phyloP scores from a whole-genome alignment of 352 stramenopile species.

The Pythium periplocum region DNA sequence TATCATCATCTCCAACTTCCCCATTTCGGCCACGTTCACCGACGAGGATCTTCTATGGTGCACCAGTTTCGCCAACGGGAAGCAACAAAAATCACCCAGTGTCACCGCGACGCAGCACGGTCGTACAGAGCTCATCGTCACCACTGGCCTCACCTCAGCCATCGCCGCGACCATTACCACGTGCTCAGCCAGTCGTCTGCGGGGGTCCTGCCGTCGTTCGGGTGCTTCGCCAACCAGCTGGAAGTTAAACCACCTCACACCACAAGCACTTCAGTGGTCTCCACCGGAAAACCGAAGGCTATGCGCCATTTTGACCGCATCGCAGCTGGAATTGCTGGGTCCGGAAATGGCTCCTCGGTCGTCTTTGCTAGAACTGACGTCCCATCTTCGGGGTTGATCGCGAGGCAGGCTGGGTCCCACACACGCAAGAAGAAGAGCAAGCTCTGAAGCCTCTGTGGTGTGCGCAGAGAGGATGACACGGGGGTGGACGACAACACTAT shows the following conservation, averaged over 20 bases:
- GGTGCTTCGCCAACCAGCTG: constrained; percentile 28
- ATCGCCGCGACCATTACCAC: too few relatives aligned
- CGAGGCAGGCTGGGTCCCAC: constrained; percentile 11
- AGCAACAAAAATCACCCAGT: too few relatives aligned
- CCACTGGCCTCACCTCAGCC: too few relatives aligned
- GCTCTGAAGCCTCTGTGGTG: constrained; percentile 3
- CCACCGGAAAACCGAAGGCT: constrained; percentile 6
- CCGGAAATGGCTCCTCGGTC: constrained; percentile 3
- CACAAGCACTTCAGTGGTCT: too few relatives aligned
- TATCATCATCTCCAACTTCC: background rate
- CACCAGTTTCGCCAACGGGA: background rate
- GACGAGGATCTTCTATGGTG: constrained; percentile 15
- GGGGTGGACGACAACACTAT: constrained; percentile 1
- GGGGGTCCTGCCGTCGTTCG: constrained; percentile 36
- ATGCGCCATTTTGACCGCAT: constrained; percentile 4
- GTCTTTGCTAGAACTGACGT: constrained; percentile 6
- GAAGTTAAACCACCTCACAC: too few relatives aligned
- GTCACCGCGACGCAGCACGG: too few relatives aligned
- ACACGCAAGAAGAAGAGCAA: constrained; percentile 17
- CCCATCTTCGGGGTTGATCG: constrained; percentile 2
- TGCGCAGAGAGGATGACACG: background rate
- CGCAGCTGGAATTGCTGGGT: constrained; percentile 3
- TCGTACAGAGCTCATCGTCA: too few relatives aligned
- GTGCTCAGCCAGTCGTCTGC: background rate
- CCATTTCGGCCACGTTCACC: constrained; percentile 2